Base-by-base conservation (phyloP, 139 green algal species). In the Micractinium sp. region DNA sequence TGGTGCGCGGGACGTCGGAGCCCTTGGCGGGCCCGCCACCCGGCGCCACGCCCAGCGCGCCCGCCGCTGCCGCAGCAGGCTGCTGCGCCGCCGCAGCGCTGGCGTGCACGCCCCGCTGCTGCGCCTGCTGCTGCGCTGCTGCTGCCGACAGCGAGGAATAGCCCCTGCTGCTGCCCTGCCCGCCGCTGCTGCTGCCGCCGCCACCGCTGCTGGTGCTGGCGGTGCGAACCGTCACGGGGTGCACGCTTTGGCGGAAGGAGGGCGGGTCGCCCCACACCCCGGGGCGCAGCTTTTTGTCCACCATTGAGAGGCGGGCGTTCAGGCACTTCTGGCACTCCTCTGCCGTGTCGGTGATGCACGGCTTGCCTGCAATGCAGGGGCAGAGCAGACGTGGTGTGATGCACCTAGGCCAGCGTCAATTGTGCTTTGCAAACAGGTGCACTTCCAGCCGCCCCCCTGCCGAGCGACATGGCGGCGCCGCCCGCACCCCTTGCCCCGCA, bases 291-390 rank as follows among this genome's bases (percentile, higher is more conserved):
- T 77, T 77, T 89, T 94, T 95, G 63, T 92, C 91, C 35, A 96
- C 93, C 89, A 92, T 94, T 36, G 82, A 76, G 66, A 95, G 86
- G 61, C 93, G 91, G 31, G 92, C 91, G 82, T 94, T 93, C 67
- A 96, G 89, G 91, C 94, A 96, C 56, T 85, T 87, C 53, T 92
- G 85, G 91, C 94, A 96, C 89, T 95, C 93, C 7, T 95, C 94
- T 0, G 94, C 94, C 0, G 94, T 95, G 91, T 96, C 94, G 18
- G 90, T 96, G 81, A 96, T 95, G 92, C 94, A 96, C 12, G 94
- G 94, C 92, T 96, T 96, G 87, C 94, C 94, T 86, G 94, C 91
- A 85, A 94, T 95, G 82, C 95, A 90, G 63, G 94, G 90, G 83
- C 94, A 95, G 77, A 92, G 81, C 67, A 84, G 91, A 93, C 31